phyloP scores from a whole-genome alignment of 1,139 yeast genomes.

The Spathaspora jeffriesii region DNA sequence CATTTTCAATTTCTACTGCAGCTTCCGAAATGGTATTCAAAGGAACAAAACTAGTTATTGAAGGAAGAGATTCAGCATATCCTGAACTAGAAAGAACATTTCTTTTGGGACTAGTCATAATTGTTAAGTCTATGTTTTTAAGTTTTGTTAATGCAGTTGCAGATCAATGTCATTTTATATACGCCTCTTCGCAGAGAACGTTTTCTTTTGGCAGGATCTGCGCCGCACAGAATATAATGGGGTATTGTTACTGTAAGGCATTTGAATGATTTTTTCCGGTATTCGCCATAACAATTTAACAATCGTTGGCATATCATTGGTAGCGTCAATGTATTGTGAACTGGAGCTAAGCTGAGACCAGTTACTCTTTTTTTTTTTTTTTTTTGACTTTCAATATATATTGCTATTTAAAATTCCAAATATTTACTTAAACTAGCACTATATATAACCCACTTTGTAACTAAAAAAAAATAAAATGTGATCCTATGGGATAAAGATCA shows the following conservation, averaged over 20 bases:
- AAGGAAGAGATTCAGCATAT: slow-evolving; percentile 1
- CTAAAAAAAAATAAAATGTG: no score
- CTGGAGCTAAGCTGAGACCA: no score
- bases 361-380: no score
- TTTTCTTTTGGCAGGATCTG: background rate
- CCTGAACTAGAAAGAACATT: background rate
- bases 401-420: no score
- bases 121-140: background rate
- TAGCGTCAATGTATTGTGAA: no score
- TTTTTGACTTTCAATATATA: no score
- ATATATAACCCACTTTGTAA: no score
- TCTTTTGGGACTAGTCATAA: background rate
- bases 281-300: no score
- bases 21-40: slow-evolving; percentile 2
- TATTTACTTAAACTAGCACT: no score
- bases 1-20: slow-evolving; percentile 4
- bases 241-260: background rate
- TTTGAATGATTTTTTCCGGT: background rate
- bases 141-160: no score
- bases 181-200: background rate
- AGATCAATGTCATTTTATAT: background rate
- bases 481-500: no score
- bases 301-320: no score
- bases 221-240: background rate
- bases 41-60: slow-evolving; percentile 2